Evolutionary conservation across 352 stramenopile genomes (phyloP).

Genomic region (Elongisporangium prolatum): DNA sequence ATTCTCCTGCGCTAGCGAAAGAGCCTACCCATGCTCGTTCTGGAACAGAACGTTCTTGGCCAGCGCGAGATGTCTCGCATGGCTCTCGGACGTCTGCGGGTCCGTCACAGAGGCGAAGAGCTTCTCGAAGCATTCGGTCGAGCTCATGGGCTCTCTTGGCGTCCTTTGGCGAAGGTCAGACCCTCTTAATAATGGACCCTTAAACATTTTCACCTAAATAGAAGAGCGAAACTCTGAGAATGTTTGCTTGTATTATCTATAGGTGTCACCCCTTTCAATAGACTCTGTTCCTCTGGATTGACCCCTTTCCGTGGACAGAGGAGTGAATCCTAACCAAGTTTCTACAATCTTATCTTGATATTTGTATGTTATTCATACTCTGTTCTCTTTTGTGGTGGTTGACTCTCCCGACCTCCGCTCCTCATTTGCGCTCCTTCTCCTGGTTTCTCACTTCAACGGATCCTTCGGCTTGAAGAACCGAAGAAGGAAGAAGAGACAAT

Average conservation of each 20-base stretch:
- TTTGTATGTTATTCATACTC: not conserved
- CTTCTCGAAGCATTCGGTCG: conserved; percentile 49
- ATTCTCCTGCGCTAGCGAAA: not conserved
- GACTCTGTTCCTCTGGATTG: not conserved
- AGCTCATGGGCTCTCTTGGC: not conserved
- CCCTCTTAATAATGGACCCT: no score
- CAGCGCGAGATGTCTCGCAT: conserved; percentile 66
- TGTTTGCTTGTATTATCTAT: not conserved
- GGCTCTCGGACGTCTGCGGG: conserved; percentile 57
- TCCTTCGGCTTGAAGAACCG: not conserved
- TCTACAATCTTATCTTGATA: not conserved
- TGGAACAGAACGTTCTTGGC: conserved; percentile 75
- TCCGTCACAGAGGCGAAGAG: conserved; percentile 56
- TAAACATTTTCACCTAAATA: not conserved
- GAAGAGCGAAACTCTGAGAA: not conserved
- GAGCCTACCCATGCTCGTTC: conserved; percentile 54
- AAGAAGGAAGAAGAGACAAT: not conserved
- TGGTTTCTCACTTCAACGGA: not conserved
- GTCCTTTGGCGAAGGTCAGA: not conserved
- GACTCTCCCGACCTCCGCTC: not conserved
- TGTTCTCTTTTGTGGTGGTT: not conserved
- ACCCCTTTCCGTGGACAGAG: not conserved
- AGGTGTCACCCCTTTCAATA: not conserved
- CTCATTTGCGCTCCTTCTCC: not conserved
- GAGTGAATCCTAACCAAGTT: not conserved